phyloP scores from a whole-genome alignment of 2,329 filamentous ascomycete species.

The Monosporascus sp. region DNA sequence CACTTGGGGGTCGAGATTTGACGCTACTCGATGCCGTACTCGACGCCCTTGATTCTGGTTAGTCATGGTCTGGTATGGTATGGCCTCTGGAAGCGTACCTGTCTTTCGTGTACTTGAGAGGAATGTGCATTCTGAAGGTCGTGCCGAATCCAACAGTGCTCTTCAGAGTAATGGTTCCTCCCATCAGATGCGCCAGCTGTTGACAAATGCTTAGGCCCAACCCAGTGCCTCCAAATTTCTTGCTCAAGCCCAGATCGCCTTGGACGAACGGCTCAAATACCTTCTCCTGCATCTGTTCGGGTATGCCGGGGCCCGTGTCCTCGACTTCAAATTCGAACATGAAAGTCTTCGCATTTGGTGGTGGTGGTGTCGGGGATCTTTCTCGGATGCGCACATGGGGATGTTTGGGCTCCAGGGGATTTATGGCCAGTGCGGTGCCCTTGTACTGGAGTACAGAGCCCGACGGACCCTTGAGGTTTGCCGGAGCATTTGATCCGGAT shows the following conservation, averaged over 20 bases:
- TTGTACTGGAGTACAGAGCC: constrained; percentile 26
- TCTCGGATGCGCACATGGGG: constrained; percentile 46
- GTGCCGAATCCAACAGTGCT: constrained; percentile 72
- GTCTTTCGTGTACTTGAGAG: constrained; percentile 69
- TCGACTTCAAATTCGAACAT: constrained; percentile 84
- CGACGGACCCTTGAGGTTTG: constrained; percentile 37
- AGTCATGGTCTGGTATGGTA: not conserved
- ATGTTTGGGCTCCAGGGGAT: constrained; percentile 54
- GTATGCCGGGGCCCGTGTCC: constrained; percentile 83
- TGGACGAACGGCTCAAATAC: constrained; percentile 96
- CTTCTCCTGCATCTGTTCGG: constrained; percentile 67
- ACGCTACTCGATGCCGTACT: constrained; percentile 52
- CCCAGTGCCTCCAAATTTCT: constrained; percentile 85
- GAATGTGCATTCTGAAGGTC: constrained; percentile 77
- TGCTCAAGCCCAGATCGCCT: constrained; percentile 82
- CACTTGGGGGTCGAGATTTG: constrained; percentile 43
- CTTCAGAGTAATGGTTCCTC: constrained; percentile 65
- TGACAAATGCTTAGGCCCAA: constrained; percentile 85
- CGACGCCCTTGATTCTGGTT: constrained; percentile 33
- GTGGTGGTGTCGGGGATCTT: constrained; percentile 55
- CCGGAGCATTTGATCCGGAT: constrained; percentile 46
- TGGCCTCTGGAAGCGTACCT: constrained; percentile 37
- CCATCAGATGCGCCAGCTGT: constrained; percentile 79
- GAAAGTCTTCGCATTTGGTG: constrained; percentile 58
- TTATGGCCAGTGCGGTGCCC: constrained; percentile 55